Evolutionary conservation across 2,329 filamentous ascomycete genomes (phyloP).

Genomic region (Pseudogymnoascus sp.): DNA sequence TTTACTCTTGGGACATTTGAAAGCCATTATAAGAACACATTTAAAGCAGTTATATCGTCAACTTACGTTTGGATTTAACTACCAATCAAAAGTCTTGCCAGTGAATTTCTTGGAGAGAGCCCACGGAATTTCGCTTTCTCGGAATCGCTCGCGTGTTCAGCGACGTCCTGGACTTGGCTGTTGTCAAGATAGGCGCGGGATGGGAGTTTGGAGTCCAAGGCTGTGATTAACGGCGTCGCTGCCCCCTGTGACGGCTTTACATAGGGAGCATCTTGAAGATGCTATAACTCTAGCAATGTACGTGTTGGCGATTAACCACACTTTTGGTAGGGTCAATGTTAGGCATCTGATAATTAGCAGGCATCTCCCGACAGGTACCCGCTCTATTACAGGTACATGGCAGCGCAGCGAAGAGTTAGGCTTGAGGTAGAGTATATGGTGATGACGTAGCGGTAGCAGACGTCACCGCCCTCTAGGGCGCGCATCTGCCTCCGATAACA

Average conservation of each 20-base stretch:
- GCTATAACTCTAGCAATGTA: too few relatives aligned
- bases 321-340: too few relatives aligned
- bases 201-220: constrained; percentile 7
- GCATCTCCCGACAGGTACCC: too few relatives aligned
- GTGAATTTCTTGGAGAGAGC: constrained; percentile 10
- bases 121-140: constrained; percentile 9
- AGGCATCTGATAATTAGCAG: too few relatives aligned
- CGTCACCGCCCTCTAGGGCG: not conserved
- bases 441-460: not conserved
- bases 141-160: not conserved
- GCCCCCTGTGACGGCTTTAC: constrained; percentile 2
- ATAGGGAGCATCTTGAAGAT: not conserved
- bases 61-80: not conserved
- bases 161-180: constrained; percentile 8
- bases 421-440: too few relatives aligned
- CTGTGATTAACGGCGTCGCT: not conserved
- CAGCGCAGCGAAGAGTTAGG: too few relatives aligned
- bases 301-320: too few relatives aligned
- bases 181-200: constrained; percentile 8
- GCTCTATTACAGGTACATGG: too few relatives aligned
- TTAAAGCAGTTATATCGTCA: too few relatives aligned
- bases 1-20: too few relatives aligned
- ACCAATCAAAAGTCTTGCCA: constrained; percentile 10
- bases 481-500: not conserved
- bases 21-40: too few relatives aligned